Conservation (phyloP, 2,329 filamentous ascomycete species). For the Macrophomina tecta region DNA sequence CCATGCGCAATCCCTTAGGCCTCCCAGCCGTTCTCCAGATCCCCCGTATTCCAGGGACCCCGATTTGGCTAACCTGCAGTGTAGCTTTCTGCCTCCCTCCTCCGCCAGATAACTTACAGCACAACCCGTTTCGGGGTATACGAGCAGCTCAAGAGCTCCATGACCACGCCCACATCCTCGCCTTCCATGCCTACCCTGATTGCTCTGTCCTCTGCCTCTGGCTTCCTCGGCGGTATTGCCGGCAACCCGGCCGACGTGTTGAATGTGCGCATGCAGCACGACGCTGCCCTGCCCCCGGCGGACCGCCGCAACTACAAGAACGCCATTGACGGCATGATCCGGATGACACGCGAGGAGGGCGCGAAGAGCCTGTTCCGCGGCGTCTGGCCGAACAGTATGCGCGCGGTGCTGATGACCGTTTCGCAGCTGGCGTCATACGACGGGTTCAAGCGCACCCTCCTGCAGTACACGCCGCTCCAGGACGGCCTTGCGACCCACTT, state of each 20-base stretch:
- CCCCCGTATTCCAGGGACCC: not conserved
- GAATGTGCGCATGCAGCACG: conserved; percentile 99
- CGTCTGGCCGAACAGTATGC: conserved; percentile 79
- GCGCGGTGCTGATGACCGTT: conserved; percentile 87
- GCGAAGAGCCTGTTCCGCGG: conserved; percentile 78
- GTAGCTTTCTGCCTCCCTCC: conserved; percentile 83
- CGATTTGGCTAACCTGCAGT: not conserved
- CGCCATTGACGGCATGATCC: conserved; percentile 82
- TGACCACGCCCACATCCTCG: conserved; percentile 57
- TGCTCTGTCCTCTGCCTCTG: conserved; percentile 80
- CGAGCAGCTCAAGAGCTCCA: conserved; percentile 82
- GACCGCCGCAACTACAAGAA: conserved; percentile 88
- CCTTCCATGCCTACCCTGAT: conserved; percentile 80
- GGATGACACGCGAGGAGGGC: conserved; percentile 89
- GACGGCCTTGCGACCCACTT: conserved; percentile 81
- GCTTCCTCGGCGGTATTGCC: conserved; percentile 84
- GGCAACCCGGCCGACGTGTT: conserved; percentile 96
- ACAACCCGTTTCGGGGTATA: conserved; percentile 97
- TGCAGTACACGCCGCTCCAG: conserved; percentile 68
- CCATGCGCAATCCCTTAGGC: conserved; percentile 3
- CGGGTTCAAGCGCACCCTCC: conserved; percentile 74
- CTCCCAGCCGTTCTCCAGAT: not conserved
- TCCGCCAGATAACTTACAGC: conserved; percentile 92
- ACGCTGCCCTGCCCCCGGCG: conserved; percentile 73
- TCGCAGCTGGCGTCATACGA: conserved; percentile 86